phyloP scores from a whole-genome alignment of 169 alveolate genomes.

The Plasmodium gonderi region DNA sequence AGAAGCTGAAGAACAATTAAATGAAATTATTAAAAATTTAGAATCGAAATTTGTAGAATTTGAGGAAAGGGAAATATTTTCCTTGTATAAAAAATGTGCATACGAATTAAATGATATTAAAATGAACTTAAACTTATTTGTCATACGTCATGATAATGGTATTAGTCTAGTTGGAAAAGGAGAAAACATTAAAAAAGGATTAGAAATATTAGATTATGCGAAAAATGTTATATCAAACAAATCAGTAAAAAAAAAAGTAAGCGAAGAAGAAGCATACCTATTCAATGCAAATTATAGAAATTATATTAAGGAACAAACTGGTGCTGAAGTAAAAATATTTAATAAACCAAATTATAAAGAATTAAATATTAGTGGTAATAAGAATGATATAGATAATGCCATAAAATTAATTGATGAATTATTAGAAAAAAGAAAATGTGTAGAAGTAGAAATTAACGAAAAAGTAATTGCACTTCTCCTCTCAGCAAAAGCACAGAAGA shows the following conservation, averaged over 20 bases:
- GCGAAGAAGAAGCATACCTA: slow-evolving; percentile 50
- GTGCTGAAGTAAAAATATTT: slow-evolving; percentile 69
- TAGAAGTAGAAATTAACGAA: slow-evolving; percentile 46
- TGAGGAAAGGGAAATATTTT: slow-evolving; percentile 52
- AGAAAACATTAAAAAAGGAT: slow-evolving; percentile 44
- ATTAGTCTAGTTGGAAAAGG: slow-evolving; percentile 35
- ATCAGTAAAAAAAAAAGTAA: slow-evolving; percentile 54
- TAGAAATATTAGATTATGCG: slow-evolving; percentile 47
- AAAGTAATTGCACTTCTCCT: slow-evolving; percentile 51
- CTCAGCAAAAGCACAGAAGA: slow-evolving; percentile 68
- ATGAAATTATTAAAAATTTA: slow-evolving; percentile 21
- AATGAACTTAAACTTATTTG: slow-evolving; percentile 40
- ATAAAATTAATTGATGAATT: slow-evolving; percentile 54
- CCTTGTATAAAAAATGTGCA: slow-evolving; percentile 38
- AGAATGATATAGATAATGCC: slow-evolving; percentile 63
- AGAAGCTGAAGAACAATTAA: slow-evolving; percentile 60
- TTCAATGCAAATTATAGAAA: slow-evolving; percentile 58
- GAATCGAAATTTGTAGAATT: slow-evolving; percentile 29
- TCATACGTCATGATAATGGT: slow-evolving; percentile 63
- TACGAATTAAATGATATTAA: slow-evolving; percentile 70
- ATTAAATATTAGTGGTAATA: slow-evolving; percentile 72
- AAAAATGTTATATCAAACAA: slow-evolving; percentile 34
- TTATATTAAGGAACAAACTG: slow-evolving; percentile 45
- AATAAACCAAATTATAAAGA: slow-evolving; percentile 53
- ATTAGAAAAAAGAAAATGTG: slow-evolving; percentile 48